phyloP scores from a whole-genome alignment of 2,329 filamentous ascomycete genomes.

The Bipolaris sorokiniana region DNA sequence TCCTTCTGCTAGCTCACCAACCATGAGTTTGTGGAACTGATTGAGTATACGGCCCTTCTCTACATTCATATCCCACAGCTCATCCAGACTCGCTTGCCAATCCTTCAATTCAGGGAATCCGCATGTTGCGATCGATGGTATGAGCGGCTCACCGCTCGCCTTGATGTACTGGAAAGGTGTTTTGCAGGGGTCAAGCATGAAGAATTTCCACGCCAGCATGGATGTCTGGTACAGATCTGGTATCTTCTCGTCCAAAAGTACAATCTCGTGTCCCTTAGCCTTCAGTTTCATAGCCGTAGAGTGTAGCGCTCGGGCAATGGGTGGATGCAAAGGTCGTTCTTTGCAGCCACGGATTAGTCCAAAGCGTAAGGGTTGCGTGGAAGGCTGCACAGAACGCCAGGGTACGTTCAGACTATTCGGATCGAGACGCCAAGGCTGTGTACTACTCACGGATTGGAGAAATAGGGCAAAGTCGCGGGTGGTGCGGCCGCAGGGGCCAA shows the following conservation, averaged over 20 bases:
- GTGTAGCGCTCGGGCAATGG: slow-evolving; percentile 55
- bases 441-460: slow-evolving; percentile 51
- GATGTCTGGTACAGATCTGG: slow-evolving; percentile 41
- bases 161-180: slow-evolving; percentile 44
- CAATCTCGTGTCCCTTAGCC: slow-evolving; percentile 54
- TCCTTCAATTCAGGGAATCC: slow-evolving; percentile 40
- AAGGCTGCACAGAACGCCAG: slow-evolving; percentile 51
- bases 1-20: background rate
- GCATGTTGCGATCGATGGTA: slow-evolving; percentile 50
- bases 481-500: slow-evolving; percentile 54
- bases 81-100: slow-evolving; percentile 48
- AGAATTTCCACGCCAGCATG: slow-evolving; percentile 52
- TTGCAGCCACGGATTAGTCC: slow-evolving; percentile 58
- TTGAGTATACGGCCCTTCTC: slow-evolving; percentile 45
- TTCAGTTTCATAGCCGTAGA: slow-evolving; percentile 50
- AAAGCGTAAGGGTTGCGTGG: slow-evolving; percentile 49
- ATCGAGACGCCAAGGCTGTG: slow-evolving; percentile 56
- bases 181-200: slow-evolving; percentile 49
- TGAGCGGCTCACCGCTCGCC: slow-evolving; percentile 52
- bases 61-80: slow-evolving; percentile 53
- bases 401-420: slow-evolving; percentile 51
- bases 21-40: slow-evolving; percentile 52
- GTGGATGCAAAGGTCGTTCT: slow-evolving; percentile 58
- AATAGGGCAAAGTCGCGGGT: slow-evolving; percentile 52
- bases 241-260: slow-evolving; percentile 35